Evolutionary conservation across 371 early-diverging fungal species (phyloP).

Genomic region (Mortierella sp.): DNA sequence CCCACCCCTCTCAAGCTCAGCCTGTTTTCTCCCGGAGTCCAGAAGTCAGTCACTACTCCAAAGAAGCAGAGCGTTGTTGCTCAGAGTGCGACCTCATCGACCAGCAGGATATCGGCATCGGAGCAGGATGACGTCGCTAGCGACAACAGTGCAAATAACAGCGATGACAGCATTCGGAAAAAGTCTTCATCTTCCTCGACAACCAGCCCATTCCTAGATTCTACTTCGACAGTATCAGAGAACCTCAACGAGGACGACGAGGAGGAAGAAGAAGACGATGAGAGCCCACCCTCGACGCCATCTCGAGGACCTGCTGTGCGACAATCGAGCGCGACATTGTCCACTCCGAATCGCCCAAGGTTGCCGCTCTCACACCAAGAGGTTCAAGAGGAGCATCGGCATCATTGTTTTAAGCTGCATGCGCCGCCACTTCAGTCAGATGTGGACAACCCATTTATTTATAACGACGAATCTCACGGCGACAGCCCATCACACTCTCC

Average conservation of each 20-base stretch:
- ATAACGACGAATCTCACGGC: background rate
- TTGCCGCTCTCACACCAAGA: background rate
- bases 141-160: background rate
- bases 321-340: background rate
- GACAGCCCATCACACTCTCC: slow-evolving; percentile 1
- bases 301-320: background rate
- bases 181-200: background rate
- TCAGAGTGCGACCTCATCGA: background rate
- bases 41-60: background rate
- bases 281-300: slow-evolving; percentile 19
- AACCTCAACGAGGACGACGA: background rate
- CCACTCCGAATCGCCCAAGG: background rate
- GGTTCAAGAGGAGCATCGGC: background rate
- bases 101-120: background rate
- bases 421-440: background rate
- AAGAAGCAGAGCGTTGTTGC: background rate
- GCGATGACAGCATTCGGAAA: slow-evolving; percentile 26
- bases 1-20: slow-evolving; percentile 31
- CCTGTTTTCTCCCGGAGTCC: slow-evolving; percentile 6
- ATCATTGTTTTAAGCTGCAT: slow-evolving; percentile 6
- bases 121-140: background rate
- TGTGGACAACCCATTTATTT: slow-evolving; percentile 6
- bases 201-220: background rate
- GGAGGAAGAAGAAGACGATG: slow-evolving; percentile 22
- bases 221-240: background rate